Evolutionary conservation across 768 basidiomycete genomes (phyloP), one percentile per base, ranked within the genome.

Genomic region (Saitozyma sp.): DNA sequence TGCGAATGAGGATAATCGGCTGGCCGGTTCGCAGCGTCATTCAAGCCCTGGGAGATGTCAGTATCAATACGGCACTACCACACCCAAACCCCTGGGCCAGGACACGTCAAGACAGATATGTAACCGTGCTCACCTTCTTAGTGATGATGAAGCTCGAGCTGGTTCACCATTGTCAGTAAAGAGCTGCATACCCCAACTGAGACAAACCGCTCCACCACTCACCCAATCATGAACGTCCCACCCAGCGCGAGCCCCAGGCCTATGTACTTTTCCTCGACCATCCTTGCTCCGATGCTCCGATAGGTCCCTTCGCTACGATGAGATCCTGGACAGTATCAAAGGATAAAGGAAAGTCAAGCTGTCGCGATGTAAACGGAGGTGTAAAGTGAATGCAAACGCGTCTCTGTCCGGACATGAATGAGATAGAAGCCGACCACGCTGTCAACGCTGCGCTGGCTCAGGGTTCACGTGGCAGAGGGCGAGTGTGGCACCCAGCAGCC

Each of bases 121-220:
- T 6, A 17, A 10, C 17, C 20, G 8, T n/a, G 40, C 81, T 67
- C 55, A 90, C 95, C 89, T 96, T 98, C 86, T 99, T 99, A 16
- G 95, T 99, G 77, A 99, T 95, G 76, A 99, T 96, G 79, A 93
- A 96, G 80, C 92, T 95, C 45, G 89, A 90, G 54, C 96, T 79
- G 60, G 9, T 42, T 20, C 16, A 20, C 58, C 38, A 37, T 46
- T 37, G 53, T 29, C 29, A 29, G 29, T 29, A 29, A 29, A 29
- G 29, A 29, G 29, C 29, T 29, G 29, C 29, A 2, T 29, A 29
- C 29, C 29, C 29, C 29, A 29, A 29, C 2, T 29, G 29, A 29
- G 29, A 29, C 29, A 29, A 29, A 29, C 29, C 29, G 5, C 29
- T 29, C 29, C 29, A 29, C 14, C 45, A 66, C 77, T 70, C 54